These are phyloP conservation scores for Neonectria sp. DNA, from an alignment of 2,329 filamentous ascomycete species.

Conservation along the genomic window DNA sequence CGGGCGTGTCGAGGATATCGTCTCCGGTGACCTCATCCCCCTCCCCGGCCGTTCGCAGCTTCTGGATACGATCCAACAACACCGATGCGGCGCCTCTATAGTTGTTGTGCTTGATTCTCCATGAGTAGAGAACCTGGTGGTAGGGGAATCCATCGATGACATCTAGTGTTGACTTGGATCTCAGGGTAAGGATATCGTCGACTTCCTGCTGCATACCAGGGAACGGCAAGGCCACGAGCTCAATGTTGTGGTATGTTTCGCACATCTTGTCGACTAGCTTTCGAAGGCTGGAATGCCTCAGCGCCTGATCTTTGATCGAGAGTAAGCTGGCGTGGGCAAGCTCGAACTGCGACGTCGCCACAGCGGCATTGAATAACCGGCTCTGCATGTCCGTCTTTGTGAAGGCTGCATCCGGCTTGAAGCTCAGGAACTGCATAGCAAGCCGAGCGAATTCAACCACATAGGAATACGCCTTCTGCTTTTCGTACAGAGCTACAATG, in stretches of 20 bases:
- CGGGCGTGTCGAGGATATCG: constrained; percentile 73
- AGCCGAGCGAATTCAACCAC: constrained; percentile 88
- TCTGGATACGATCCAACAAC: constrained; percentile 75
- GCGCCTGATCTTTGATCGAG: constrained; percentile 78
- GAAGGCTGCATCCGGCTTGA: constrained; percentile 51
- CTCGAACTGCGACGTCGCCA: constrained; percentile 85
- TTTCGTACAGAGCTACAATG: constrained; percentile 86
- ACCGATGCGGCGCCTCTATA: constrained; percentile 84
- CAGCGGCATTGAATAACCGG: constrained; percentile 86
- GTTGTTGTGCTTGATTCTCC: constrained; percentile 86
- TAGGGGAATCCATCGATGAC: constrained; percentile 81
- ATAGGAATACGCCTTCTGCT: constrained; percentile 81
- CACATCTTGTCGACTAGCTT: constrained; percentile 80
- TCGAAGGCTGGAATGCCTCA: constrained; percentile 81
- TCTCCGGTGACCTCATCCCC: constrained; percentile 69
- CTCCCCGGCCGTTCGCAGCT: constrained; percentile 71
- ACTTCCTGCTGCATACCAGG: constrained; percentile 83
- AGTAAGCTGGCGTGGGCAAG: constrained; percentile 85
- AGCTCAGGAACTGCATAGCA: constrained; percentile 74
- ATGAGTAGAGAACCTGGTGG: constrained; percentile 92
- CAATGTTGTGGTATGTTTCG: constrained; percentile 74
- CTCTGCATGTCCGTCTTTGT: constrained; percentile 81
- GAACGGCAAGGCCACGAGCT: constrained; percentile 84
- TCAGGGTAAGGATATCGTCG: constrained; percentile 81
- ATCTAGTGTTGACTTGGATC: constrained; percentile 79